Base-by-base conservation (phyloP, 164 flowering plant species). In the Chimonanthus praecox region DNA sequence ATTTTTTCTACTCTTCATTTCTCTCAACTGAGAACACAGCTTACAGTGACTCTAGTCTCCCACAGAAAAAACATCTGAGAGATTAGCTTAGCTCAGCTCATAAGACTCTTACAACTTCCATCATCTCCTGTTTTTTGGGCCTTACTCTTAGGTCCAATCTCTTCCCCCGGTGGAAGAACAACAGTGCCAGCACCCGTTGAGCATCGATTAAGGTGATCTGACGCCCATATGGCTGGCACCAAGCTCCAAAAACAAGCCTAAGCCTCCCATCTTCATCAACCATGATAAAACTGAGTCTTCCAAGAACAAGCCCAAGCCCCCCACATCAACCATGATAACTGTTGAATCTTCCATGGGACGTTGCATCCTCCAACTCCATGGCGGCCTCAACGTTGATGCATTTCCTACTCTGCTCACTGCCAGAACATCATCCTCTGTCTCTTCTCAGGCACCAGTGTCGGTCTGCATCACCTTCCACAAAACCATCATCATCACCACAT, bases 251-350 rank as follows among this genome's bases (percentile, higher is more conserved):
- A 33, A 33, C 33, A 33, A 33, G 33, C 33, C 33, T 33, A 33
- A 33, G 33, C 33, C 33, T 33, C 33, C 33, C 33, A 33, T 33
- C 33, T 33, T 33, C 33, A 33, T 33, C 33, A 33, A 33, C 33
- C 33, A 21, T 21, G 33, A 21, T 21, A 21, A 21, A 21, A 21
- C 33, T 0, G 33, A 21, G 1, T 21, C 92, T 1, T 90, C 94
- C 49, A 90, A 90, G 67, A 90, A 90, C 80, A 88, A 81, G 68
- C 89, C 92, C 3, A 90, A 86, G 72, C 90, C 91, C 0, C 90
- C 91, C 6, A 78, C 71, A 81, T 88, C 3, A 85, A 88, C 48
- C 88, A 87, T 0, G 93, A 89, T 13, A 61, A 61, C 85, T 49
- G 49, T 84, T 54, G 89, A 86, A 47, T 82, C 82, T 43, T 77